These are phyloP conservation scores for Diplodia mutila DNA, from an alignment of 2,329 filamentous ascomycete species.

Conservation along the genomic window DNA sequence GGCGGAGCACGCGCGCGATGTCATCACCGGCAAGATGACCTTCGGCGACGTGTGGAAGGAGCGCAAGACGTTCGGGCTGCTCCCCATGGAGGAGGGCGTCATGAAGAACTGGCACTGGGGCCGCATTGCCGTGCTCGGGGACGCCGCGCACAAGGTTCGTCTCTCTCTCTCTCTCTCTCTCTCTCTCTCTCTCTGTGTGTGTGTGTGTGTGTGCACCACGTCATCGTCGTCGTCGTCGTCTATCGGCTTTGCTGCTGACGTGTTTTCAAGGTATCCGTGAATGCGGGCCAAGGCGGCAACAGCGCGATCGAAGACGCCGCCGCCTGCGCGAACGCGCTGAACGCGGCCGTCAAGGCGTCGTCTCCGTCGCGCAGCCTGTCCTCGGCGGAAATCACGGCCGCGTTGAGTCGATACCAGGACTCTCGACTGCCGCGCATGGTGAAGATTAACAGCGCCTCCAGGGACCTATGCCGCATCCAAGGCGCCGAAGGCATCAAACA, in stretches of 20 bases:
- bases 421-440: not conserved
- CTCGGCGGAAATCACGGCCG: not conserved
- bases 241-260: not conserved
- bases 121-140: slow-evolving; percentile 25
- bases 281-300: slow-evolving; percentile 46
- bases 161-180: not conserved
- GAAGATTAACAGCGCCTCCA: not conserved
- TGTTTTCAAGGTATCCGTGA: not conserved
- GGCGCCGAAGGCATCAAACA: not conserved
- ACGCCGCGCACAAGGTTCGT: slow-evolving; percentile 27
- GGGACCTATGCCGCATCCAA: not conserved
- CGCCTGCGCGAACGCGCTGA: slow-evolving; percentile 39
- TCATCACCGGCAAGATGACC: slow-evolving; percentile 34
- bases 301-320: slow-evolving; percentile 48
- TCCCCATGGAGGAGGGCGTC: slow-evolving; percentile 30
- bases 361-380: not conserved
- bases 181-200: too few relatives aligned
- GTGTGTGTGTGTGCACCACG: too few relatives aligned
- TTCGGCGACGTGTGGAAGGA: slow-evolving; percentile 43
- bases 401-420: not conserved
- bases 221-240: not conserved
- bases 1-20: slow-evolving; percentile 32
- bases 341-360: slow-evolving; percentile 14
- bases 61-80: slow-evolving; percentile 30
- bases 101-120: slow-evolving; percentile 25